Percentiles rank a stretch among this genome's conserved stretches.
Conservation (phyloP, 2,329 filamentous ascomycete species). For the Paramyrothecium sp. region DNA sequence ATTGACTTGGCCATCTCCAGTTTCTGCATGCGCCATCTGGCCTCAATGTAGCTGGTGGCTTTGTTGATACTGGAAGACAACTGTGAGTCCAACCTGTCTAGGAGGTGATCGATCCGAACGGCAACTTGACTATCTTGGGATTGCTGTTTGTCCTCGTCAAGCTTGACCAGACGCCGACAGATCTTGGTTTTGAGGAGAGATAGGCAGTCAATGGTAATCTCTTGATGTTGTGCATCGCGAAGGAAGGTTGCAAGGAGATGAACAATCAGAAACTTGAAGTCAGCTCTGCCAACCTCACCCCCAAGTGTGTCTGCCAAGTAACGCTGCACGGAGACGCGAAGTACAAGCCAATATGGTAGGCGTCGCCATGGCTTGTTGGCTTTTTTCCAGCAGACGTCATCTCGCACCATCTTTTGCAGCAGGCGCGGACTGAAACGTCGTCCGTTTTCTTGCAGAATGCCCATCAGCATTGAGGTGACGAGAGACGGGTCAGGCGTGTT, state of each 20-base stretch:
- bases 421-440: conserved; percentile 28
- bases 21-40: conserved; percentile 17
- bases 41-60: conserved; percentile 12
- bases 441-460: conserved; percentile 58
- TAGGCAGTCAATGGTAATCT: conserved; percentile 12
- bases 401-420: conserved; percentile 57
- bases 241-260: conserved; percentile 47
- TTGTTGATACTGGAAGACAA: conserved; percentile 7
- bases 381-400: conserved; percentile 55
- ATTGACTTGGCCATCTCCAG: conserved; percentile 15
- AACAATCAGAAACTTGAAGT: conserved; percentile 59
- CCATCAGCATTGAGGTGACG: conserved; percentile 60
- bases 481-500: conserved; percentile 58
- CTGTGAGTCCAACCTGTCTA: conserved; percentile 8
- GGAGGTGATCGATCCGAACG: conserved; percentile 14
- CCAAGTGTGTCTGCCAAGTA: conserved; percentile 40
- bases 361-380: conserved; percentile 60
- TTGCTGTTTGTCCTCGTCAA: conserved; percentile 16
- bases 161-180: conserved; percentile 19
- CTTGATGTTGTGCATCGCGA: conserved; percentile 24
- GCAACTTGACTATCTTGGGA: conserved; percentile 5
- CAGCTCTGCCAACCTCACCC: conserved; percentile 21
- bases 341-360: conserved; percentile 59
- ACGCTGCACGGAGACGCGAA: conserved; percentile 58
- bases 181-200: conserved; percentile 21